A percentile compares a stretch with the other conserved stretches of the same genome.
Conservation (phyloP, 495 filamentous ascomycete species). For the Penicillium robsamsonii region DNA sequence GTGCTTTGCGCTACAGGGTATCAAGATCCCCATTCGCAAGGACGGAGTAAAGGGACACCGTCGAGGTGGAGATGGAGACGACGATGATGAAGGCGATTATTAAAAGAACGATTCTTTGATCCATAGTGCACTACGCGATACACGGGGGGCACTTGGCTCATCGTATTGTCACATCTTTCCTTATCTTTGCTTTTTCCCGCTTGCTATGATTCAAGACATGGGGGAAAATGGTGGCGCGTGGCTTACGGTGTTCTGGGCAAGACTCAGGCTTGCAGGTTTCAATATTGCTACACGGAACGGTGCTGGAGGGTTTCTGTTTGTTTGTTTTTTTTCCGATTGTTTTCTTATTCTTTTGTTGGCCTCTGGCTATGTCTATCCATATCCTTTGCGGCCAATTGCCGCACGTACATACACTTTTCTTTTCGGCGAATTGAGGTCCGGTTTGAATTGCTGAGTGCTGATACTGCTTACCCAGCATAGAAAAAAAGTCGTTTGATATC, state of each 20-base stretch:
- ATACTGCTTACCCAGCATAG: not conserved
- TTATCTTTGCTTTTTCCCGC: slow-evolving; percentile 14
- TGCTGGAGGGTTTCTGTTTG: slow-evolving; percentile 24
- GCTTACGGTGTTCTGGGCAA: slow-evolving; percentile 37
- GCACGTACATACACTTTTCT: slow-evolving; percentile 25
- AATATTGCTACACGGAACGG: slow-evolving; percentile 37
- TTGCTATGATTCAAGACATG: slow-evolving; percentile 18
- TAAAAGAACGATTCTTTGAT: slow-evolving; percentile 14
- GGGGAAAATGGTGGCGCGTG: slow-evolving; percentile 24
- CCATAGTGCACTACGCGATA: not conserved
- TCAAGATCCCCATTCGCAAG: slow-evolving; percentile 93
- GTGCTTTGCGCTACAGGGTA: slow-evolving; percentile 91
- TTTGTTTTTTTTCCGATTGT: slow-evolving; percentile 3
- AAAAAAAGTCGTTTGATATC: slow-evolving; percentile 13
- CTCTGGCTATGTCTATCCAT: slow-evolving; percentile 12
- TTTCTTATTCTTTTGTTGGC: slow-evolving; percentile 4
- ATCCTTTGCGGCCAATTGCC: slow-evolving; percentile 18
- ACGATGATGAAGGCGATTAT: slow-evolving; percentile 41
- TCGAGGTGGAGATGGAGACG: slow-evolving; percentile 62
- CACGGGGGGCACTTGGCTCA: not conserved
- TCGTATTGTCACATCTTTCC: slow-evolving; percentile 4
- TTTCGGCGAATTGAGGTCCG: slow-evolving; percentile 9
- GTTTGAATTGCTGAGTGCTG: not conserved
- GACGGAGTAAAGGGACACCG: slow-evolving; percentile 66
- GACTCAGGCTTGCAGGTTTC: slow-evolving; percentile 13